phyloP scores from a whole-genome alignment of 306 rosid species.

The Lithocarpus polystachyus region DNA sequence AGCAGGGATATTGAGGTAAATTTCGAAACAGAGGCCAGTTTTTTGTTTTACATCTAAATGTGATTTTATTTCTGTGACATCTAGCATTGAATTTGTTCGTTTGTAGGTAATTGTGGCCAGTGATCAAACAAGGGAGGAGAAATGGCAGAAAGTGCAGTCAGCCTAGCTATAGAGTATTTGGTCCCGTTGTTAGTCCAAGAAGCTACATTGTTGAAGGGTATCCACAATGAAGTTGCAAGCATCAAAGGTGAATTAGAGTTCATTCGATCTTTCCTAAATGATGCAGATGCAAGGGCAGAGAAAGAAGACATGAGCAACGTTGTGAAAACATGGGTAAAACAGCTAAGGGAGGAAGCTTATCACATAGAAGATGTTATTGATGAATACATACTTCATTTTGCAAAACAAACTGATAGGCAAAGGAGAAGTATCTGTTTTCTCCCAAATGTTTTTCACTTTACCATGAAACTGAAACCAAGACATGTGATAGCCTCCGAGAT shows the following conservation, averaged over 20 bases:
- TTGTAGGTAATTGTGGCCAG: no score
- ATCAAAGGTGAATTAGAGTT: background rate
- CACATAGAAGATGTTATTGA: constrained; percentile 9
- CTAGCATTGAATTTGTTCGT: no score
- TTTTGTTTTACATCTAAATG: no score
- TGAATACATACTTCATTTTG: background rate
- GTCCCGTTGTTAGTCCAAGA: background rate
- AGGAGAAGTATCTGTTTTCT: background rate
- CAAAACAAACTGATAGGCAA: background rate
- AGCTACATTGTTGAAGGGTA: background rate
- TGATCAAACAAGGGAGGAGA: background rate
- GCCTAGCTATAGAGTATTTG: background rate
- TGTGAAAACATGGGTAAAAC: background rate
- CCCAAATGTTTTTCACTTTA: background rate
- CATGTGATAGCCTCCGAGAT: background rate
- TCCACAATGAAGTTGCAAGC: background rate
- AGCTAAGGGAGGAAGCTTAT: background rate
- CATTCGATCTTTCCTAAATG: background rate
- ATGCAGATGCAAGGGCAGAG: background rate
- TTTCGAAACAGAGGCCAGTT: no score
- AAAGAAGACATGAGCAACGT: background rate
- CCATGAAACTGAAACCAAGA: background rate
- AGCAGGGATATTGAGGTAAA: no score
- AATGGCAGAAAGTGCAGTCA: background rate
- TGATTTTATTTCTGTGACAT: no score